Percentiles rank a stretch among this genome's conserved stretches.
Evolutionary conservation across 2,329 filamentous ascomycete genomes (phyloP).

Genomic region (Penicillium capsulatum): DNA sequence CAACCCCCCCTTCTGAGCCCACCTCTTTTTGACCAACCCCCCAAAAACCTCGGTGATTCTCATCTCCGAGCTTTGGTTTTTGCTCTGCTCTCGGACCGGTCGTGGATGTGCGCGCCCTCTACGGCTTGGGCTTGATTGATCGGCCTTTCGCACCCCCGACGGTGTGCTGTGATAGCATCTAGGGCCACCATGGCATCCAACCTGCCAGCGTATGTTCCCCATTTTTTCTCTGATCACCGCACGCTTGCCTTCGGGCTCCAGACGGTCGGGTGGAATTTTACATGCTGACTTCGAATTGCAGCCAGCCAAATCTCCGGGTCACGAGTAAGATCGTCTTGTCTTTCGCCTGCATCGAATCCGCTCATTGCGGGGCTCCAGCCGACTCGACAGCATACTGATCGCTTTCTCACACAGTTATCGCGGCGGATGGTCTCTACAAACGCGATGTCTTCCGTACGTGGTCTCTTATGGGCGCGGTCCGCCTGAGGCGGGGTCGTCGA

Average conservation of each 20-base stretch:
- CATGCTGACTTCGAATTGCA: conserved; percentile 37
- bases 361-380: conserved; percentile 21
- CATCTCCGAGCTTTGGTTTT: conserved; percentile 11
- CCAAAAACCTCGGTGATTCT: conserved; percentile 8
- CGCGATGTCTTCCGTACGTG: conserved; percentile 95
- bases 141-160: conserved; percentile 28
- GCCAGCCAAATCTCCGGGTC: conserved; percentile 82
- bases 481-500: conserved; percentile 11
- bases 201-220: conserved; percentile 59
- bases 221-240: background rate
- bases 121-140: conserved; percentile 34
- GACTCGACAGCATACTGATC: conserved; percentile 18
- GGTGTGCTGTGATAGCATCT: conserved; percentile 27
- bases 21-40: conserved; percentile 11
- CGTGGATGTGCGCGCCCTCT: conserved; percentile 35
- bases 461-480: conserved; percentile 10
- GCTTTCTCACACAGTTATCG: conserved; percentile 67
- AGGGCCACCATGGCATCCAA: conserved; percentile 53
- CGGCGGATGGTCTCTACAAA: conserved; percentile 97
- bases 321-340: conserved; percentile 62
- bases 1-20: conserved; percentile 7
- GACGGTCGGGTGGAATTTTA: conserved; percentile 10
- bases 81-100: conserved; percentile 10
- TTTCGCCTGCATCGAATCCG: conserved; percentile 12
- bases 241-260: too few species aligned